phyloP scores from a whole-genome alignment of 2,329 filamentous ascomycete species.

The Cordyceps farinosa region DNA sequence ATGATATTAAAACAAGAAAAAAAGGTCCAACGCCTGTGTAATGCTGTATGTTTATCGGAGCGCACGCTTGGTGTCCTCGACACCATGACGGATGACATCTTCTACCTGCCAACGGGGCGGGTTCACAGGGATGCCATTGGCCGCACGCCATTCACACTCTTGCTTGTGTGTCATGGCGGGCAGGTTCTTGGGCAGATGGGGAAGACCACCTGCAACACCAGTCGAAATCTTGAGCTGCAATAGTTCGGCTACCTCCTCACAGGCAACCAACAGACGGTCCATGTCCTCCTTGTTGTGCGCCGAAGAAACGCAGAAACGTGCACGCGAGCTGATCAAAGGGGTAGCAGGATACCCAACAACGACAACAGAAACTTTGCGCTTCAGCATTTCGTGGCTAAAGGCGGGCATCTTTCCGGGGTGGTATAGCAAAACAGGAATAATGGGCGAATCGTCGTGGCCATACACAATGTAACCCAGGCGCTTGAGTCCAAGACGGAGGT shows the following conservation, averaged over 20 bases:
- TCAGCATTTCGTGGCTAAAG: conserved; percentile 97
- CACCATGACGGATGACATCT: conserved; percentile 72
- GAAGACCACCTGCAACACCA: conserved; percentile 83
- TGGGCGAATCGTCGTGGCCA: conserved; percentile 95
- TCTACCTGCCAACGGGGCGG: conserved; percentile 82
- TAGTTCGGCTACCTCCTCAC: conserved; percentile 87
- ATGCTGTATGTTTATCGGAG: conserved; percentile 51
- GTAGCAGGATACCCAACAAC: conserved; percentile 97
- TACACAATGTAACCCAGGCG: conserved; percentile 95
- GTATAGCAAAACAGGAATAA: conserved; percentile 91
- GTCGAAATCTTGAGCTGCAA: conserved; percentile 97
- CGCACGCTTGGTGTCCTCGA: conserved; percentile 69
- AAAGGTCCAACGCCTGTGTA: conserved; percentile 11
- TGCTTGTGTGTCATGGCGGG: conserved; percentile 54
- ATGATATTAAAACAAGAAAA: neutral
- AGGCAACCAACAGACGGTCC: conserved; percentile 82
- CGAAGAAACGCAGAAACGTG: conserved; percentile 91
- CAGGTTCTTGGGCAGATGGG: conserved; percentile 69
- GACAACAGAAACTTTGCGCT: conserved; percentile 94
- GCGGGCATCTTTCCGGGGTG: conserved; percentile 98
- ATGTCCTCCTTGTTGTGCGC: conserved; percentile 98
- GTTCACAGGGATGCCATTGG: conserved; percentile 62
- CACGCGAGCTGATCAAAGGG: conserved; percentile 88
- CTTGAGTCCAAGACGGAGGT: conserved; percentile 95
- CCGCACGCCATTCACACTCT: conserved; percentile 64